These are phyloP conservation scores for Acer yangbiense DNA, from an alignment of 345 rosid species.

Conservation along the genomic window DNA sequence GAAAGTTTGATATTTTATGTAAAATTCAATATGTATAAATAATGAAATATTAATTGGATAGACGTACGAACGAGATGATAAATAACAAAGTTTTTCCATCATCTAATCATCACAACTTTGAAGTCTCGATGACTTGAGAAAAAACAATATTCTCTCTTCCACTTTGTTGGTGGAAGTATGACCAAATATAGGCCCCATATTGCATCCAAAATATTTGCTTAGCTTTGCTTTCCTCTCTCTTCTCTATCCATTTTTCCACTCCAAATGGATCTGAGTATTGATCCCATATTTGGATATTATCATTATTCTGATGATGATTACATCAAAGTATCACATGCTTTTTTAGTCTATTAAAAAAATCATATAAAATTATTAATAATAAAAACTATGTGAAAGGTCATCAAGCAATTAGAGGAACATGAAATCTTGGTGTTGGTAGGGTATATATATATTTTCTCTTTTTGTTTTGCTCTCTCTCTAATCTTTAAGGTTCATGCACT, in stretches of 20 bases:
- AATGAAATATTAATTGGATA: too few relatives aligned
- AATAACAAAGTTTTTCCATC: neutral
- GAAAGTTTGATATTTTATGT: too few relatives aligned
- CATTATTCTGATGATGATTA: neutral
- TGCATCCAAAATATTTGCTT: neutral
- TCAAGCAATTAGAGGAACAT: conserved; percentile 4
- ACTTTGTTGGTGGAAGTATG: conserved; percentile 15
- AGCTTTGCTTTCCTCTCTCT: neutral
- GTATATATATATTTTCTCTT: too few relatives aligned
- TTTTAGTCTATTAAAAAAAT: neutral
- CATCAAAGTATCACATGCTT: neutral
- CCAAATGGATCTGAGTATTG: neutral
- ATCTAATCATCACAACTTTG: neutral
- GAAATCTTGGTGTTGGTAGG: conserved; percentile 12
- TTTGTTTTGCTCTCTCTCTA: neutral
- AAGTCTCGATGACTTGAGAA: neutral
- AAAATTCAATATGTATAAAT: too few relatives aligned
- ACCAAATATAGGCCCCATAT: conserved; percentile 8
- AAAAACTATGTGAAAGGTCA: neutral
- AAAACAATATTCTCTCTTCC: neutral
- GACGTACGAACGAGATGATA: too few relatives aligned
- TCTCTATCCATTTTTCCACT: neutral
- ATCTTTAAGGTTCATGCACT: conserved; percentile 18
- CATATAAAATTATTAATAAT: too few relatives aligned
- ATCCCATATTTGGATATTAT: neutral